These are phyloP conservation scores for Neurospora sp. DNA, from an alignment of 495 filamentous ascomycete genomes.

Conservation along the genomic window DNA sequence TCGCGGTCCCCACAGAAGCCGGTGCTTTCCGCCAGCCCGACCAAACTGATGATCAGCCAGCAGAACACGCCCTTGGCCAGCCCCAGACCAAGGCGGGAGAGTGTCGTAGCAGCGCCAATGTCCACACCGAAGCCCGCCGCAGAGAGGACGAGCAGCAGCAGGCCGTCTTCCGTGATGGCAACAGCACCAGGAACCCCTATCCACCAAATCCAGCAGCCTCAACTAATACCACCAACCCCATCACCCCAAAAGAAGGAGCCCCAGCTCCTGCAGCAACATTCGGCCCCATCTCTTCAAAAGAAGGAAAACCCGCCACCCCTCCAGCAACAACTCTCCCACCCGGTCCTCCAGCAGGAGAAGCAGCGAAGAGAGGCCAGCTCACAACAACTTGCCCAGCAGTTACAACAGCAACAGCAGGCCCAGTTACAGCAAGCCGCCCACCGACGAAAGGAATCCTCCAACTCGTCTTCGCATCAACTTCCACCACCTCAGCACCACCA, in stretches of 20 bases:
- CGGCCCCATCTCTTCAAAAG: background rate
- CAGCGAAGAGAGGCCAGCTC: background rate
- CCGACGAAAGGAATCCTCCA: background rate
- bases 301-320: background rate
- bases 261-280: background rate
- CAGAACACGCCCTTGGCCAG: constrained; percentile 79
- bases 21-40: constrained; percentile 21
- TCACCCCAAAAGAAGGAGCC: background rate
- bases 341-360: background rate
- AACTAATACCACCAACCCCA: background rate
- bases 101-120: constrained; percentile 23
- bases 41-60: constrained; percentile 64
- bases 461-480: constrained; percentile 4
- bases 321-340: background rate
- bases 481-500: background rate
- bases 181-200: background rate
- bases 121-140: background rate
- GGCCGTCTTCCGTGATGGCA: background rate
- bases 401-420: background rate
- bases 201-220: background rate
- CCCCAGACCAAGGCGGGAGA: constrained; percentile 60
- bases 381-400: background rate
- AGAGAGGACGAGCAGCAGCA: background rate
- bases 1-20: background rate
- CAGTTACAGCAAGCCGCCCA: background rate